These are phyloP conservation scores for Dittrichia graveolens DNA, from an alignment of 129 eudicot genomes.

Conservation along the genomic window DNA sequence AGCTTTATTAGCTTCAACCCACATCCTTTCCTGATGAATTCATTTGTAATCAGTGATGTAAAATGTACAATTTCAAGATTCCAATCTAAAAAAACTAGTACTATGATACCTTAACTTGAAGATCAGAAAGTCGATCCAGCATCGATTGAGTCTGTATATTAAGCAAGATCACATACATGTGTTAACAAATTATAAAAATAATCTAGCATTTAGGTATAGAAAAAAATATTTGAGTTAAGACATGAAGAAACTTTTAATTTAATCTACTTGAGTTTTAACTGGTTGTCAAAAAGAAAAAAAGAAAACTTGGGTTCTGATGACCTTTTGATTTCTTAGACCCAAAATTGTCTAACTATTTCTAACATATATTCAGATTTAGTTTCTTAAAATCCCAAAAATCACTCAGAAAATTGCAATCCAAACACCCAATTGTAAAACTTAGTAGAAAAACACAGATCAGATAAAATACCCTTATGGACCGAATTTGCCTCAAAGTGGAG, in stretches of 20 bases:
- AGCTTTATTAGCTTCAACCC: conserved; percentile 80
- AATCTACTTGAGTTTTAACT: background rate
- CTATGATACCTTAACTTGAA: conserved; percentile 68
- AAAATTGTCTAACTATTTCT: no score
- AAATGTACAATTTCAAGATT: background rate
- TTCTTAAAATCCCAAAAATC: no score
- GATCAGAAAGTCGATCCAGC: conserved; percentile 93
- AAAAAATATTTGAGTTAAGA: background rate
- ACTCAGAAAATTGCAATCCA: background rate
- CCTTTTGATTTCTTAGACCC: no score
- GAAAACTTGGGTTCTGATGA: no score
- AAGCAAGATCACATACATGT: conserved; percentile 20
- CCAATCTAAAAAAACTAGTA: background rate
- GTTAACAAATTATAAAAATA: background rate
- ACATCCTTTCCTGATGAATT: conserved; percentile 63
- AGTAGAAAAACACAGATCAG: background rate
- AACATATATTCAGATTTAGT: no score
- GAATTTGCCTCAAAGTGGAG: conserved; percentile 72
- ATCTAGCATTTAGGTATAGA: background rate
- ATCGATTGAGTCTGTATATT: conserved; percentile 75
- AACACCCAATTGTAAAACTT: background rate
- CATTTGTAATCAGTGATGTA: conserved; percentile 12
- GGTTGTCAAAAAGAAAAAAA: background rate
- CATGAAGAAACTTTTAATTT: background rate
- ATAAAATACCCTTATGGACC: conserved; percentile 71